phyloP scores from a whole-genome alignment of 2,329 filamentous ascomycete genomes.

The Aspergillus sp. region DNA sequence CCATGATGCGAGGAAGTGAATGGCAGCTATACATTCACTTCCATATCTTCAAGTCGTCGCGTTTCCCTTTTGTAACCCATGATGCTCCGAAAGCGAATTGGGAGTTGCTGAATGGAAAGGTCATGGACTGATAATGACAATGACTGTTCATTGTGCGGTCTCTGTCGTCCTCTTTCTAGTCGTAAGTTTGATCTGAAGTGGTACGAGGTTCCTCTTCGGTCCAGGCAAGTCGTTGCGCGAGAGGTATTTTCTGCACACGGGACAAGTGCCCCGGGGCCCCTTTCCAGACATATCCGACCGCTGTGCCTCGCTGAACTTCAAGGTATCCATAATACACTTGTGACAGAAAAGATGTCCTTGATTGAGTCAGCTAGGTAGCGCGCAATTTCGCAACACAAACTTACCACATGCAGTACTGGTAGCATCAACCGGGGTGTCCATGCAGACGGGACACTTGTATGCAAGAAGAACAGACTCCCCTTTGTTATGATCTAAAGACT shows the following conservation, averaged over 20 bases:
- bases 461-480: slow-evolving; percentile 46
- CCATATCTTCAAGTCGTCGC: not conserved
- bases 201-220: slow-evolving; percentile 38
- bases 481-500: slow-evolving; percentile 31
- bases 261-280: slow-evolving; percentile 43
- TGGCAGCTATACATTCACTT: not conserved
- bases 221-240: slow-evolving; percentile 39
- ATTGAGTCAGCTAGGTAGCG: slow-evolving; percentile 11
- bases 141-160: not conserved
- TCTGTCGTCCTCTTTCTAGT: slow-evolving; percentile 28
- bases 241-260: slow-evolving; percentile 48
- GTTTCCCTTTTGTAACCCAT: not conserved
- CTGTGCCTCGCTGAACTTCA: slow-evolving; percentile 57
- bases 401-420: slow-evolving; percentile 63
- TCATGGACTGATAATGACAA: not conserved
- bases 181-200: slow-evolving; percentile 40
- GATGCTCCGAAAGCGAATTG: not conserved
- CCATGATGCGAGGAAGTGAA: not conserved
- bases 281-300: slow-evolving; percentile 37
- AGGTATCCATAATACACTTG: slow-evolving; percentile 61
- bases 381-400: slow-evolving; percentile 21
- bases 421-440: slow-evolving; percentile 62
- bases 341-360: slow-evolving; percentile 66
- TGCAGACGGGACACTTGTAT: slow-evolving; percentile 63
- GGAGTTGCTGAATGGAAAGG: too few species aligned